Evolutionary conservation across 441 rosid genomes (phyloP).

Genomic region (Arabidopsis hybrid): DNA sequence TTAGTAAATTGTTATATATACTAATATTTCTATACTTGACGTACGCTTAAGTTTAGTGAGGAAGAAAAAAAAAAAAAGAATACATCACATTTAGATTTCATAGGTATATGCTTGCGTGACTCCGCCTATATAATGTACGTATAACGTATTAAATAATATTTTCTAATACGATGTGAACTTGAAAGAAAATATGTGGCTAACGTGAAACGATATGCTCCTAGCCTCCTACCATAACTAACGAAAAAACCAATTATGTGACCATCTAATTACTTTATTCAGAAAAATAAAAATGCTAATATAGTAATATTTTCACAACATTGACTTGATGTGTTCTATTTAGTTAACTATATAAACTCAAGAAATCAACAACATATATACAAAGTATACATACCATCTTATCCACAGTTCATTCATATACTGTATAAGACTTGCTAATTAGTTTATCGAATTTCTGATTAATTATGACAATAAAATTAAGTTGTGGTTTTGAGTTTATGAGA

Average conservation of each 20-base stretch:
- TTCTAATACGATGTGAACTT: constrained; percentile 14
- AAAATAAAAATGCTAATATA: background rate
- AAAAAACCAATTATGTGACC: constrained; percentile 29
- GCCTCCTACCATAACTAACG: constrained; percentile 29
- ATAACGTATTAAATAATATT: background rate
- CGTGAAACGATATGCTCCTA: constrained; percentile 28
- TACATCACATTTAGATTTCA: constrained; percentile 22
- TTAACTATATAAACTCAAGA: background rate
- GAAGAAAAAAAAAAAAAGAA: background rate
- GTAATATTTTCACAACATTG: background rate
- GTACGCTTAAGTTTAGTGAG: constrained; percentile 13
- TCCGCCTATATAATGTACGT: background rate
- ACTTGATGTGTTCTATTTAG: background rate
- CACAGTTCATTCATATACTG: constrained; percentile 2
- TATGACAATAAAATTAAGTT: background rate
- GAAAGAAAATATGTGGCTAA: constrained; percentile 33
- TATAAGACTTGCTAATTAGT: background rate
- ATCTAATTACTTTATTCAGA: background rate
- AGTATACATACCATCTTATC: constrained; percentile 14
- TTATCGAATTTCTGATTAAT: background rate
- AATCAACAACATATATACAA: constrained; percentile 6
- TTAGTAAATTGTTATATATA: background rate
- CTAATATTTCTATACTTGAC: background rate
- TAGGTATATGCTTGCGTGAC: constrained; percentile 38
- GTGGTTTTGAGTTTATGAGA: constrained; percentile 5